Conservation (phyloP, 176 grass and related monocot genomes). For the Calamus simplicifolius region DNA sequence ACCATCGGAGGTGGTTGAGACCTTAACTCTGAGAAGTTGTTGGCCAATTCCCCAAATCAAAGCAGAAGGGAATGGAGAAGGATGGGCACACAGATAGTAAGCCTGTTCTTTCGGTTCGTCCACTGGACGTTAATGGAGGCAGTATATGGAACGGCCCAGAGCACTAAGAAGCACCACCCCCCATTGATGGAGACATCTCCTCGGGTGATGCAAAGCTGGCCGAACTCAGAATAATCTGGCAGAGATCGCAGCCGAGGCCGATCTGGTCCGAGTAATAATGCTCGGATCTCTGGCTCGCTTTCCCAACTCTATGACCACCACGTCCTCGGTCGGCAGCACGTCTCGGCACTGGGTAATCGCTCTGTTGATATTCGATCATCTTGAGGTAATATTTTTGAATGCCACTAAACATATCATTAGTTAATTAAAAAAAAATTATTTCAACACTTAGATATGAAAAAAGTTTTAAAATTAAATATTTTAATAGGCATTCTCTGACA, state of each 20-base stretch:
- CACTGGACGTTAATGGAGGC: conserved; percentile 47
- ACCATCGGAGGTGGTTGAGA: conserved; percentile 72
- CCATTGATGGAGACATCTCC: conserved; percentile 90
- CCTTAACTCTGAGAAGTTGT: conserved; percentile 54
- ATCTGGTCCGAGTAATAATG: conserved; percentile 77
- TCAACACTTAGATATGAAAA: too few species aligned
- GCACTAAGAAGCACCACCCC: conserved; percentile 87
- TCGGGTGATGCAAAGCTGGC: conserved; percentile 81
- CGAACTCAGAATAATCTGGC: conserved; percentile 90
- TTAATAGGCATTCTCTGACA: too few species aligned
- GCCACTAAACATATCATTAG: too few species aligned
- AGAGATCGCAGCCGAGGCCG: conserved; percentile 86
- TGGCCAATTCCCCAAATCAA: conserved; percentile 34
- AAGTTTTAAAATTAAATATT: too few species aligned
- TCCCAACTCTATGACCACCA: conserved; percentile 60
- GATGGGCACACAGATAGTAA: conserved; percentile 69
- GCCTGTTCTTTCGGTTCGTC: conserved; percentile 67
- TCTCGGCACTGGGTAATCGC: too few species aligned
- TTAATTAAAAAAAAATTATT: too few species aligned
- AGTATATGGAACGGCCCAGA: conserved; percentile 70
- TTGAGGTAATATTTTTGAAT: too few species aligned
- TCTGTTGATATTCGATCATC: too few species aligned
- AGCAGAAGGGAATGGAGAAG: conserved; percentile 58
- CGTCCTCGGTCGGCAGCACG: conserved; percentile 46
- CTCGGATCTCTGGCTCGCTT: conserved; percentile 33